Percentiles rank a stretch among this genome's conserved stretches.
Evolutionary conservation across 495 filamentous ascomycete species (phyloP).

Genomic region (Collariella sp.): DNA sequence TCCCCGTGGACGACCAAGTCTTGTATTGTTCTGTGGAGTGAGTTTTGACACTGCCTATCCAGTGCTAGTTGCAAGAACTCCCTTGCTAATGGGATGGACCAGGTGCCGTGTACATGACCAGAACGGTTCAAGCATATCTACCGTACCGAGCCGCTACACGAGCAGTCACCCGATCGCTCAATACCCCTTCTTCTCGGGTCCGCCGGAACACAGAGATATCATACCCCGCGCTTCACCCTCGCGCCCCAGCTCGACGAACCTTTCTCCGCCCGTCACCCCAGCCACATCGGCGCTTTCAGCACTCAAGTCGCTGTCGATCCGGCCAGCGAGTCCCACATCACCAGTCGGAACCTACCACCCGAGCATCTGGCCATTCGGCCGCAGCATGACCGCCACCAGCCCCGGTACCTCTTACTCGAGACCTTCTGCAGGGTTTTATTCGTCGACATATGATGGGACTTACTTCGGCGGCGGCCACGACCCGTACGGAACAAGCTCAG

Average conservation of each 20-base stretch:
- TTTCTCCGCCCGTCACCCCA: constrained; percentile 38
- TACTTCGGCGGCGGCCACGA: constrained; percentile 25
- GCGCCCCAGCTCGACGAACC: constrained; percentile 32
- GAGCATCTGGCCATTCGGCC: constrained; percentile 38
- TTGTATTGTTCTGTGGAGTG: constrained; percentile 45
- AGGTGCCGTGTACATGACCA: constrained; percentile 43
- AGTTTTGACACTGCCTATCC: constrained; percentile 17
- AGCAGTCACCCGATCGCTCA: constrained; percentile 18
- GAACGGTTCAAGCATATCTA: constrained; percentile 22
- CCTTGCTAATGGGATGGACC: constrained; percentile 17
- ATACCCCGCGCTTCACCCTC: constrained; percentile 45
- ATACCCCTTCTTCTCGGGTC: constrained; percentile 32
- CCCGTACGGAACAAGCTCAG: constrained; percentile 29
- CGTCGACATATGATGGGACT: constrained; percentile 40
- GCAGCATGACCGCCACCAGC: constrained; percentile 37
- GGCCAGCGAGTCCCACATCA: constrained; percentile 41
- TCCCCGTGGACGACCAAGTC: constrained; percentile 34
- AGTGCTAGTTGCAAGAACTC: not conserved
- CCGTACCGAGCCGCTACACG: constrained; percentile 20
- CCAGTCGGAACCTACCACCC: constrained; percentile 27
- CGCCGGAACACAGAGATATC: constrained; percentile 41
- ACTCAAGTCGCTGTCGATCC: constrained; percentile 37
- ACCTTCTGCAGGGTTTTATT: constrained; percentile 28
- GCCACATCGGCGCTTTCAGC: constrained; percentile 36
- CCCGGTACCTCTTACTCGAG: constrained; percentile 40